Evolutionary conservation across 2,329 filamentous ascomycete species (phyloP), one percentile per base, ranked within the genome.

Genomic region (Scytalidium lignicola): DNA sequence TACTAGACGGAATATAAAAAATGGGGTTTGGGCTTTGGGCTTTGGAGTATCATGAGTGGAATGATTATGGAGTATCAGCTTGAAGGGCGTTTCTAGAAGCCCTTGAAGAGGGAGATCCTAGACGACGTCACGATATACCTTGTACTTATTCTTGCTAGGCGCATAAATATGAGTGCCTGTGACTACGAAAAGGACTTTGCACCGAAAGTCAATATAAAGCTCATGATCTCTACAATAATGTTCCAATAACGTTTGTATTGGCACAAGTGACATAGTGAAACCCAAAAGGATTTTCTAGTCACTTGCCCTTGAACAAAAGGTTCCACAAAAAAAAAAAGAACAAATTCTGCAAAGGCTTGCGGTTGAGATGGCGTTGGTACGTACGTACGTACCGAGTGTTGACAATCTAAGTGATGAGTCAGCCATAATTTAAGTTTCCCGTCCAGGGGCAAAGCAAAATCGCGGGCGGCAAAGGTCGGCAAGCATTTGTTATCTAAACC

Each of bases 1-100:
- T 97, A 96, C 83, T 96, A 93, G 73, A 71, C 12, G 37, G n/a
- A 43, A 43, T 22, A n/a, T 39, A 54, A 17, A 51, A 51, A 46
- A 55, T 42, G 26, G 28, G 47, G 47, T 50, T 42, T 20, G 41
- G 47, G 51, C n/a, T 20, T 32, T 15, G 48, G 61, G 48, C 57
- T 59, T 51, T 51, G 60, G 58, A 60, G 56, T 57, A 59, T 55
- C 58, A 58, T 63, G 61, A 61, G 58, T 51, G 20, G 44, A 46
- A 43, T 32, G 49, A 40, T 28, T 45, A 48, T 49, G 29, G 32
- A 37, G 10, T 37, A 13, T 13, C 32, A 37, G 32, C 12, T 37
- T 37, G 32, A 41, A 22, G 7, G 39, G 13, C n/a, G 32, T 37
- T 37, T 37, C 6, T 13, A n/a, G 10, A 13, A n/a, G 32, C 15